Conservation (phyloP, 768 basidiomycete genomes). For the Xanthoconium stramineum region DNA sequence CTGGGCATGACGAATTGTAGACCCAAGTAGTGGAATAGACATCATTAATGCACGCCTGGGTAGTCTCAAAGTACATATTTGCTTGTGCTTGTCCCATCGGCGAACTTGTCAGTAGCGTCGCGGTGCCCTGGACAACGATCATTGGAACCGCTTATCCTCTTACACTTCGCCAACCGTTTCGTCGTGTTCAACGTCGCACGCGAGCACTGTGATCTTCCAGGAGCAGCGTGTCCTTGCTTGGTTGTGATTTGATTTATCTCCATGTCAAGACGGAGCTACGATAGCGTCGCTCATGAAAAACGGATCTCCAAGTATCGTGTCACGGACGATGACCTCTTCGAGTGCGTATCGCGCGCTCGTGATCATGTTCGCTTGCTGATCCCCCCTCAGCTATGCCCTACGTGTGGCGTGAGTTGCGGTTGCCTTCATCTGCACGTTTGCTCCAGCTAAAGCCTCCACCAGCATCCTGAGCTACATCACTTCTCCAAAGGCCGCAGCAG, state of each 20-base stretch:
- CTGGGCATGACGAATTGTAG: conserved; percentile 32
- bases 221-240: background rate
- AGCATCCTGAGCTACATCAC: conserved; percentile 74
- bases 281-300: conserved; percentile 66
- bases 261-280: conserved; percentile 76
- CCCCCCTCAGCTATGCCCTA: conserved; percentile 62
- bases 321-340: conserved; percentile 82
- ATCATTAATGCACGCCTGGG: background rate
- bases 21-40: conserved; percentile 14
- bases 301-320: conserved; percentile 74
- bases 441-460: conserved; percentile 12
- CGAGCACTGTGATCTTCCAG: conserved; percentile 3
- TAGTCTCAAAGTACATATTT: background rate
- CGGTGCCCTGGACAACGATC: no score
- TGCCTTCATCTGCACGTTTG: background rate
- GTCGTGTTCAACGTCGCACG: background rate
- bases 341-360: conserved; percentile 46
- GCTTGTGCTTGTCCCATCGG: background rate
- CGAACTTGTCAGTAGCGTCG: background rate
- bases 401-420: conserved; percentile 70
- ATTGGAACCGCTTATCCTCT: background rate
- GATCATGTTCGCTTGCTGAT: conserved; percentile 3
- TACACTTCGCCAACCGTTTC: background rate
- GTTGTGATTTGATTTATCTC: conserved; percentile 16
- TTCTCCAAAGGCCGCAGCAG: conserved; percentile 49